Conservation (phyloP, 2,329 filamentous ascomycete species). For the Zasmidium angulare region DNA sequence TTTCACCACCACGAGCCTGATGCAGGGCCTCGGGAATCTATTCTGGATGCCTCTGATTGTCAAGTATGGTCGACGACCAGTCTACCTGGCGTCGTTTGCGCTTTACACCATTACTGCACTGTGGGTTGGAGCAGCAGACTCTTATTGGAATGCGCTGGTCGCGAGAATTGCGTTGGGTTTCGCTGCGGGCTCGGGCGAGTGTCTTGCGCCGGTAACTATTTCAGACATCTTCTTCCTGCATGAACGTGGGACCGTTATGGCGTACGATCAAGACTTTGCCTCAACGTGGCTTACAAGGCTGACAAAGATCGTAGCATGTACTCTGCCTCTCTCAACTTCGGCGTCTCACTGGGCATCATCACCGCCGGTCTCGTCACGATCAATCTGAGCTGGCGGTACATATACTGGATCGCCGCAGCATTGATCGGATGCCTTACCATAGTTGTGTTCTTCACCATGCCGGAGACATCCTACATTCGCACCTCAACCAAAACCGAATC, state of each 20-base stretch:
- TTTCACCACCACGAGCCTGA: slow-evolving; percentile 53
- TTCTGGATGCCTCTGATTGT: slow-evolving; percentile 42
- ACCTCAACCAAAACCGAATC: no score
- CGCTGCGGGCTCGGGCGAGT: slow-evolving; percentile 54
- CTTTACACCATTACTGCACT: slow-evolving; percentile 24
- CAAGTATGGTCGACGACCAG: slow-evolving; percentile 39
- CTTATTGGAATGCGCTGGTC: slow-evolving; percentile 35
- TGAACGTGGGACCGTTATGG: slow-evolving; percentile 55
- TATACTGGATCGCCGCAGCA: slow-evolving; percentile 54
- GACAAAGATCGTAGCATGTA: slow-evolving; percentile 20
- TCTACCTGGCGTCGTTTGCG: slow-evolving; percentile 31
- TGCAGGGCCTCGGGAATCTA: slow-evolving; percentile 45
- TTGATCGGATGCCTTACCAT: slow-evolving; percentile 51
- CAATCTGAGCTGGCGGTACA: slow-evolving; percentile 50
- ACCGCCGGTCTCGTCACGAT: slow-evolving; percentile 49
- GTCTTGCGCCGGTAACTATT: slow-evolving; percentile 51
- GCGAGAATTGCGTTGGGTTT: slow-evolving; percentile 55
- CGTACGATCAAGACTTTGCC: slow-evolving; percentile 35
- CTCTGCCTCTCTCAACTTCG: slow-evolving; percentile 28
- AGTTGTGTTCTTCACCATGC: slow-evolving; percentile 54
- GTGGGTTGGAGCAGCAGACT: slow-evolving; percentile 25
- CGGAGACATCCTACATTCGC: slow-evolving; percentile 52
- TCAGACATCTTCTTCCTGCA: slow-evolving; percentile 60
- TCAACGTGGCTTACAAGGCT: slow-evolving; percentile 3
- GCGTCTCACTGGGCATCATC: slow-evolving; percentile 34